phyloP scores from a whole-genome alignment of 2,329 filamentous ascomycete genomes.

The Ceratocystis alfenasii region DNA sequence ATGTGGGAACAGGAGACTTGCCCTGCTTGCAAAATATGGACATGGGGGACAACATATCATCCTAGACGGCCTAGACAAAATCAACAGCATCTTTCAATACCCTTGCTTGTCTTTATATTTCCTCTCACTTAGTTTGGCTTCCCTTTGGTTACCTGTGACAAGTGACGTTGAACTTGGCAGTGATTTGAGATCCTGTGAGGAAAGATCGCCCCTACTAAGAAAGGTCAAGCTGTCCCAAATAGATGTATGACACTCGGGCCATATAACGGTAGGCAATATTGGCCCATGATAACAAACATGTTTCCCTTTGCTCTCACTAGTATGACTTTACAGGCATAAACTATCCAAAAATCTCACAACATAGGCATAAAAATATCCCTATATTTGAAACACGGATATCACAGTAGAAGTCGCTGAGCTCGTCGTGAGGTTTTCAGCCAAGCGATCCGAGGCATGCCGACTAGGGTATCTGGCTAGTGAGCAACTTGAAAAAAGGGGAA shows the following conservation, averaged over 20 bases:
- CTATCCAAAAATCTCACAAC: not conserved
- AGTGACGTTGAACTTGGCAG: not conserved
- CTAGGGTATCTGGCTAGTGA: not conserved
- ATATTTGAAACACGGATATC: slow-evolving; percentile 10
- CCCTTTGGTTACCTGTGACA: not conserved
- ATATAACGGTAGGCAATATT: not conserved
- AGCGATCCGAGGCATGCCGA: too few species aligned
- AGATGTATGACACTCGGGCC: not conserved
- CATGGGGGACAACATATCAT: too few species aligned
- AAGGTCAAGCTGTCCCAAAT: not conserved
- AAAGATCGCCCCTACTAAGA: not conserved
- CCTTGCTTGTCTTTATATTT: not conserved
- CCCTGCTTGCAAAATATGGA: too few species aligned
- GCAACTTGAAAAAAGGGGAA: not conserved
- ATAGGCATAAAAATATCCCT: slow-evolving; percentile 9
- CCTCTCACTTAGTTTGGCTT: not conserved
- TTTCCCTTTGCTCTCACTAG: slow-evolving; percentile 5
- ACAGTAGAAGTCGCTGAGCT: not conserved
- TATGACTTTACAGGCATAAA: not conserved
- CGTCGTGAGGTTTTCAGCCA: not conserved
- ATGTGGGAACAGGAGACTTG: not conserved
- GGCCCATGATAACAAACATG: not conserved
- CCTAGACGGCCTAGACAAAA: too few species aligned
- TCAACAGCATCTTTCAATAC: too few species aligned
- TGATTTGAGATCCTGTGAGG: not conserved